Conservation (phyloP, 768 basidiomycete species). For the Chalciporus chontae region DNA sequence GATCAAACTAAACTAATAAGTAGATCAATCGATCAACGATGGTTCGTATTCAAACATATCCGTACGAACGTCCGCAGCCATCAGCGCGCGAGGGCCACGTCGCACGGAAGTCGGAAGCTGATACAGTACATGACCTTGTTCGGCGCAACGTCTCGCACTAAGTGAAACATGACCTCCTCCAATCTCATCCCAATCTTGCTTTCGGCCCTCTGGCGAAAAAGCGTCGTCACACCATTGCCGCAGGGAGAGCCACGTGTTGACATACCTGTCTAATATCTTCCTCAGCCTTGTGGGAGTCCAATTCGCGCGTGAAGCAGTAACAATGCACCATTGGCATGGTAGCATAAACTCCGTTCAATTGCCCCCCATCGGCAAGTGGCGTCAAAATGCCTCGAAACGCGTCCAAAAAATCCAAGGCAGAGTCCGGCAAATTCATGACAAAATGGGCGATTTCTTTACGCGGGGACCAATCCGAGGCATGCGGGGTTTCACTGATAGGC, state of each 20-base stretch:
- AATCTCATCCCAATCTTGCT: slow-evolving; percentile 57
- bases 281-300: slow-evolving; percentile 63
- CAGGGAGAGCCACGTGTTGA: slow-evolving; percentile 3
- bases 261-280: slow-evolving; percentile 79
- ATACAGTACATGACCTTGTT: slow-evolving; percentile 98
- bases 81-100: slow-evolving; percentile 34
- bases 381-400: slow-evolving; percentile 76
- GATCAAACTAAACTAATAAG: no score
- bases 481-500: slow-evolving; percentile 3
- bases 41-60: neutral
- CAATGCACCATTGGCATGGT: slow-evolving; percentile 90
- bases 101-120: slow-evolving; percentile 69
- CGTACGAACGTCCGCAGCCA: neutral
- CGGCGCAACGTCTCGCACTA: slow-evolving; percentile 91
- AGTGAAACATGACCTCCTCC: slow-evolving; percentile 53
- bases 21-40: no score
- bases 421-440: slow-evolving; percentile 97
- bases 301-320: slow-evolving; percentile 91
- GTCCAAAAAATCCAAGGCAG: slow-evolving; percentile 85
- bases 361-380: slow-evolving; percentile 34
- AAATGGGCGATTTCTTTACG: slow-evolving; percentile 74
- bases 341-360: slow-evolving; percentile 44
- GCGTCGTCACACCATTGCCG: slow-evolving; percentile 5
- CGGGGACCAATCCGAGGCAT: slow-evolving; percentile 23
- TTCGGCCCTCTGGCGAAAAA: slow-evolving; percentile 61